phyloP scores from a whole-genome alignment of 2,329 filamentous ascomycete species.

The Aspergillus uvarum region DNA sequence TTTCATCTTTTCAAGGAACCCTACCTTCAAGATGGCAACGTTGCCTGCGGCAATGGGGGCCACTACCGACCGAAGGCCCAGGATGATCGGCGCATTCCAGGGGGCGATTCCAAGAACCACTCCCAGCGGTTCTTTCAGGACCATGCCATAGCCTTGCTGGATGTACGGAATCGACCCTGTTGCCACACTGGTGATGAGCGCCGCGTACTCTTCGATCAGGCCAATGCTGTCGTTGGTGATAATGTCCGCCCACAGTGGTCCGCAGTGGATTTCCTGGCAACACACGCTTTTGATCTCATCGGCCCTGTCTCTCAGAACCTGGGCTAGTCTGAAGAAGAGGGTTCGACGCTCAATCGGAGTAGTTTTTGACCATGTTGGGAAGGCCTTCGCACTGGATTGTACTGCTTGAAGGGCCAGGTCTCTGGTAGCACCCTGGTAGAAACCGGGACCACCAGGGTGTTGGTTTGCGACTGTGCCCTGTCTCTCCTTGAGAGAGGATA shows the following conservation, averaged over 20 bases:
- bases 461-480: conserved; percentile 19
- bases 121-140: conserved; percentile 70
- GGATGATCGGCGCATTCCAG: conserved; percentile 59
- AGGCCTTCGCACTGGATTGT: conserved; percentile 2
- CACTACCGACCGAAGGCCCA: conserved; percentile 48
- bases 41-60: conserved; percentile 67
- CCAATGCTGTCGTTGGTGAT: conserved; percentile 2
- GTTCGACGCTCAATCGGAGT: not conserved
- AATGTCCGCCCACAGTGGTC: conserved; percentile 5
- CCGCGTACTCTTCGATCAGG: conserved; percentile 4
- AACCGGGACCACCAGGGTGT: conserved; percentile 30
- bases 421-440: conserved; percentile 13
- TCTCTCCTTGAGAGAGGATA: not conserved
- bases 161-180: not conserved
- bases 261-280: conserved; percentile 9
- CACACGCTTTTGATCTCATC: conserved; percentile 6
- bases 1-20: not conserved
- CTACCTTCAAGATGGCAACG: conserved; percentile 62
- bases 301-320: conserved; percentile 1
- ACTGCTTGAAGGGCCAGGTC: conserved; percentile 8
- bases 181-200: conserved; percentile 16
- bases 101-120: conserved; percentile 73
- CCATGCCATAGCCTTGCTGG: conserved; percentile 48
- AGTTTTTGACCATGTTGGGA: conserved; percentile 2
- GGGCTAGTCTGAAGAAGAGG: not conserved